Evolutionary conservation across 192 early-diverging fungal species (phyloP).

Genomic region (Ambispora gerdemannii): DNA sequence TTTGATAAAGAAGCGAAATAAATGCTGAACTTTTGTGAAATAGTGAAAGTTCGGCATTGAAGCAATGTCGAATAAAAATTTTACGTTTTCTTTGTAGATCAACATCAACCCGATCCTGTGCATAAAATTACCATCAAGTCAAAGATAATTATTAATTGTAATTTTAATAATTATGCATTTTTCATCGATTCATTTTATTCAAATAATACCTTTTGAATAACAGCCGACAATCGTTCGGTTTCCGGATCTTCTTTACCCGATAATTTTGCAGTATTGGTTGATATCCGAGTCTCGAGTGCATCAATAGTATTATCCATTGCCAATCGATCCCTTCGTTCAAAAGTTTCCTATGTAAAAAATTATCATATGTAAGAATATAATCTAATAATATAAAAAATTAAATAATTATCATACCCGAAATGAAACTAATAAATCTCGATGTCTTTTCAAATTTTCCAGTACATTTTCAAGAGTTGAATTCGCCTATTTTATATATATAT

Average conservation of each 20-base stretch:
- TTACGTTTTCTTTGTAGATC: conserved; percentile 45
- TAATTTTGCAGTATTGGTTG: conserved; percentile 43
- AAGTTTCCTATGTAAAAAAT: conserved; percentile 38
- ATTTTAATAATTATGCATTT: no score
- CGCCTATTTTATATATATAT: conserved; percentile 33
- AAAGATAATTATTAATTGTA: no score
- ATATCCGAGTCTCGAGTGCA: conserved; percentile 53
- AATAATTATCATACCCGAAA: conserved; percentile 37
- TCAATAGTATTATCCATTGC: conserved; percentile 48
- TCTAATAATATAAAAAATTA: not conserved
- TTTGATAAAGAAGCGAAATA: conserved; percentile 58
- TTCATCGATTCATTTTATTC: not conserved
- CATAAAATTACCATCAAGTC: no score
- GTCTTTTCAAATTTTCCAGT: conserved; percentile 60
- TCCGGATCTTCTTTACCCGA: conserved; percentile 34
- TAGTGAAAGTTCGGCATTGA: conserved; percentile 55
- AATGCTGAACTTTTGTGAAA: conserved; percentile 58
- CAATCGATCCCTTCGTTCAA: conserved; percentile 54
- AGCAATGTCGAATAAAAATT: conserved; percentile 51
- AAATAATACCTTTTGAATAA: conserved; percentile 41
- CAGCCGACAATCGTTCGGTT: conserved; percentile 33
- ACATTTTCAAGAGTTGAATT: conserved; percentile 44
- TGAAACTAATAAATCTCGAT: conserved; percentile 63
- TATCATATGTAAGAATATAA: not conserved
- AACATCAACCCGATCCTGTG: conserved; percentile 55